Evolutionary conservation across 257 asterid species (phyloP).

Genomic region (Gentiana macrophylla): DNA sequence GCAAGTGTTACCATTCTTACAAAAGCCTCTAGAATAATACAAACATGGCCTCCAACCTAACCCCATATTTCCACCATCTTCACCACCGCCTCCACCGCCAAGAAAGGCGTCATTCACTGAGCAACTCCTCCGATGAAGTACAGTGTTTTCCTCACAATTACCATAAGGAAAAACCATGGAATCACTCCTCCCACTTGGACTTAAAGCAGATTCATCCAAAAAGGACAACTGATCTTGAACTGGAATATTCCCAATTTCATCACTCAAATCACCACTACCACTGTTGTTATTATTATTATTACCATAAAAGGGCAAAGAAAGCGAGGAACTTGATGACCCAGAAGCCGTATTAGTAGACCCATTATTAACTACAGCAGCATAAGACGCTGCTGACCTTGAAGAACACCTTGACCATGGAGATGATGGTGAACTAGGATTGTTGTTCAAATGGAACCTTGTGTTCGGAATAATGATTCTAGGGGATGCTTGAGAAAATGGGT

Average conservation of each 20-base stretch:
- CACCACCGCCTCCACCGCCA: conserved; percentile 26
- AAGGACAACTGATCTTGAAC: conserved; percentile 38
- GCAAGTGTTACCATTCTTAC: conserved; percentile 56
- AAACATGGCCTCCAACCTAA: conserved; percentile 69
- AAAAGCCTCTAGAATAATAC: conserved; percentile 62
- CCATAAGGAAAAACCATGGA: conserved; percentile 51
- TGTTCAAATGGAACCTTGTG: conserved; percentile 36
- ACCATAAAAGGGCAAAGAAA: conserved; percentile 30
- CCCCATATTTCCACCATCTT: conserved; percentile 18
- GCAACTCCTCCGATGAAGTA: conserved; percentile 44
- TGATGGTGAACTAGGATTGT: conserved; percentile 37
- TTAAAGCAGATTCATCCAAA: conserved; percentile 54
- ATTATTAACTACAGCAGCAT: conserved; percentile 39
- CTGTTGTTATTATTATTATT: background rate
- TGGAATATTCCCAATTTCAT: conserved; percentile 29
- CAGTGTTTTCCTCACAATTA: conserved; percentile 25
- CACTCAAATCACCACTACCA: conserved; percentile 6
- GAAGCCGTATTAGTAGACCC: conserved; percentile 23
- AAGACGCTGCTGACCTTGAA: conserved; percentile 42
- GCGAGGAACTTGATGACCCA: conserved; percentile 29
- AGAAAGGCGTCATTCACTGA: conserved; percentile 69
- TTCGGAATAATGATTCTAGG: conserved; percentile 43
- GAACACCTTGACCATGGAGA: conserved; percentile 31
- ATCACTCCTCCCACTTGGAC: conserved; percentile 83
- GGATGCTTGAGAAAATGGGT: conserved; percentile 33